Base-by-base conservation (phyloP, 441 rosid species). In the Gossypium aridum region DNA sequence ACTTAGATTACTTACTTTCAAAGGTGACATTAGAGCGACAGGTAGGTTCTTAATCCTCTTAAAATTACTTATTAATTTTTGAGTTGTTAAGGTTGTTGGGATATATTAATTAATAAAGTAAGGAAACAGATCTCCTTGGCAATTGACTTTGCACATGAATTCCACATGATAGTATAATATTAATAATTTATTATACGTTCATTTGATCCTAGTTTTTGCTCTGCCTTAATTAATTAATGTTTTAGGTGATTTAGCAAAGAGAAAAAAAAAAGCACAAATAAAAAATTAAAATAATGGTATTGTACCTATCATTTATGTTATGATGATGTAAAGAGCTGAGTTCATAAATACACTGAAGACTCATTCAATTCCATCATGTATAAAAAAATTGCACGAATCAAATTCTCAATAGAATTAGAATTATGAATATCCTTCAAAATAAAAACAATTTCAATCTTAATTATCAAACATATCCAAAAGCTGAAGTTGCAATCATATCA, bases 211-310 rank as follows among this genome's bases (percentile, higher is more conserved):
- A 10, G 10, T 8, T 65, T 65, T 39, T 10, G 49, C 10, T 19
- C 16, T 51, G 56, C 56, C 17, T 2, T 9, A 39, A 39, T 51
- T 16, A 4, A 51, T 19, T 34, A 31, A n/a, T 16, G 2, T 19
- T 65, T 65, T 65, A 65, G 70, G 54, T 65, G 70, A 37, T 34
- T 31, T 64, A 37, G 47, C 67, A 63, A 63, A 63, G 37, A 28
- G 67, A 63, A 37, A 63, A 31, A 26, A 0, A 39, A 39, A 37
- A 37, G 2, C 45, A 37, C 45, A 37, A 37, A 37, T 37, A 10
- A 62, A n/a, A 10, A 16, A 7, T 7, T 3, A 34, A 37, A 37
- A 9, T 8, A 17, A 37, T 63, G 45, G 47, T 17, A 16, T 7
- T n/a, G 16, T 16, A 63, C 13, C 23, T 14, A 28, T 62, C 45